Evolutionary conservation across 176 grass and related monocot species (phyloP).

Genomic region (Cymbopogon citratus): DNA sequence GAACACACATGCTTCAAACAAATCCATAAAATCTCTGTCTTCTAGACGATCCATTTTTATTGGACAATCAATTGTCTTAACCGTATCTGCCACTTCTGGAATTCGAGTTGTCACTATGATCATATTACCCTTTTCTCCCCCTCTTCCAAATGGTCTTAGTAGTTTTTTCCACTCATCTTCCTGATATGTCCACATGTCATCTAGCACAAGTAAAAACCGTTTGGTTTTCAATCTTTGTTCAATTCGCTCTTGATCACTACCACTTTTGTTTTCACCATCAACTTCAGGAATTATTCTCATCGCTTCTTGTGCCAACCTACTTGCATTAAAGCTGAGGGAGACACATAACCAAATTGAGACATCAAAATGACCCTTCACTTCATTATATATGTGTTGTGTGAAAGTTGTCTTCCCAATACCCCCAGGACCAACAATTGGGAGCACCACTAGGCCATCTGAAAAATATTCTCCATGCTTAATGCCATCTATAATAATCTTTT

Average conservation of each 20-base stretch:
- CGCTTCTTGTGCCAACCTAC: background rate
- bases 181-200: slow-evolving; percentile 14
- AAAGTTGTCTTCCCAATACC: background rate
- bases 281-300: background rate
- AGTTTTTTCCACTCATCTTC: slow-evolving; percentile 17
- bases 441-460: background rate
- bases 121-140: background rate
- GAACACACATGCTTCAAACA: slow-evolving; percentile 4
- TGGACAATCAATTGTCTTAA: background rate
- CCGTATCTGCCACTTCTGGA: background rate
- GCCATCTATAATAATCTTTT: background rate
- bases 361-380: background rate
- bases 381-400: background rate
- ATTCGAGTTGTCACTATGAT: slow-evolving; percentile 17
- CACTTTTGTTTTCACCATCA: background rate
- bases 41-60: background rate
- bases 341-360: background rate
- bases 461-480: background rate
- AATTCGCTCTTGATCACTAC: background rate
- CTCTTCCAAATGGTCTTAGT: background rate
- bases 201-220: background rate
- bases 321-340: background rate
- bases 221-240: background rate
- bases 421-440: background rate
- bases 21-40: background rate